phyloP scores from a whole-genome alignment of 371 early-diverging fungal genomes.

The Choanephora cucurbitarum region DNA sequence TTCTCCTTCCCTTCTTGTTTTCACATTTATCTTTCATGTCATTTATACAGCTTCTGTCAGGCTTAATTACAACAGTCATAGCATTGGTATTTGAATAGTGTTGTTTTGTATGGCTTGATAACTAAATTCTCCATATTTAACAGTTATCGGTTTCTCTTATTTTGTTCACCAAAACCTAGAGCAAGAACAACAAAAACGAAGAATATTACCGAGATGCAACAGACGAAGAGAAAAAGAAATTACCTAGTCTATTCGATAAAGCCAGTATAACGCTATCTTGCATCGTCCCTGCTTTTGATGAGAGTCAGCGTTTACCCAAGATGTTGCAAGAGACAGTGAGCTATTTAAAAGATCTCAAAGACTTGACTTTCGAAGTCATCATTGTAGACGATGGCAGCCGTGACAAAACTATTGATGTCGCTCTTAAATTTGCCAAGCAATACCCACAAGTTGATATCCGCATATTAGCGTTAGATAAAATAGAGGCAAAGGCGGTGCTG shows the following conservation, averaged over 20 bases:
- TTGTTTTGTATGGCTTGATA: too few species aligned
- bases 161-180: constrained; percentile 58
- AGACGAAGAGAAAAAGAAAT: constrained; percentile 28
- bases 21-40: constrained; percentile 19
- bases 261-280: constrained; percentile 70
- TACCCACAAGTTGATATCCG: constrained; percentile 60
- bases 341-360: constrained; percentile 56
- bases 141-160: constrained; percentile 46
- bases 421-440: constrained; percentile 65
- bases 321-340: constrained; percentile 83
- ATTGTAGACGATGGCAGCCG: constrained; percentile 91
- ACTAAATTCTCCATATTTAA: too few species aligned
- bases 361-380: constrained; percentile 81
- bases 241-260: constrained; percentile 49
- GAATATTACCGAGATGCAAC: constrained; percentile 47
- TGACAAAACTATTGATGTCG: constrained; percentile 76
- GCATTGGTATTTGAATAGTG: too few species aligned
- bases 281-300: constrained; percentile 93
- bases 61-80: too few species aligned
- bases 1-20: too few species aligned
- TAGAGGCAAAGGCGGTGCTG: constrained; percentile 94
- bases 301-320: constrained; percentile 75
- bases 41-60: too few species aligned
- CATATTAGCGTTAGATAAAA: constrained; percentile 82
- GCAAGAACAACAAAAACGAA: constrained; percentile 58